These are phyloP conservation scores for Chlamydomonas sphaeroides DNA, from an alignment of 139 green algal species.

Conservation along the genomic window DNA sequence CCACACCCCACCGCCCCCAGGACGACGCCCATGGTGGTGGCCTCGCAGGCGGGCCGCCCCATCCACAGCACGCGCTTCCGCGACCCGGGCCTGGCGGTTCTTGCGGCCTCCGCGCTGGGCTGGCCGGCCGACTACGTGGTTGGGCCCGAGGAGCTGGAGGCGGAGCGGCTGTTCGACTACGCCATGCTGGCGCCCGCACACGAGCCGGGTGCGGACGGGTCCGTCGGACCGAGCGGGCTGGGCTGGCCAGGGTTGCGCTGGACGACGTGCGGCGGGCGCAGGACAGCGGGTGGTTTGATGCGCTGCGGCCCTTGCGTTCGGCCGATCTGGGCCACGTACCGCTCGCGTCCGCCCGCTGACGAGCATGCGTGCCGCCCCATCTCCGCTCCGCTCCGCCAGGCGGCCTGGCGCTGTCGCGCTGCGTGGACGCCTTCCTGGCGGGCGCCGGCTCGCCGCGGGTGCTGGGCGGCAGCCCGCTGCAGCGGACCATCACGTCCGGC, in stretches of 20 bases:
- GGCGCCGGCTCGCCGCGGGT: slow-evolving; percentile 53
- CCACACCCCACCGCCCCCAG: too few species aligned
- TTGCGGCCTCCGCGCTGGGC: slow-evolving; percentile 25
- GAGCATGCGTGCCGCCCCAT: too few species aligned
- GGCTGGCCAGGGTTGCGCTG: too few species aligned
- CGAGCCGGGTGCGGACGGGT: slow-evolving; percentile 4
- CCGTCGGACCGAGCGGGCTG: too few species aligned
- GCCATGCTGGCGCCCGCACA: slow-evolving; percentile 55
- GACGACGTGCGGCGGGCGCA: too few species aligned
- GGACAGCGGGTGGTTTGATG: too few species aligned
- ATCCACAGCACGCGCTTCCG: slow-evolving; percentile 55
- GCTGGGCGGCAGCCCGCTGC: not conserved
- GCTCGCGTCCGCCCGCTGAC: too few species aligned
- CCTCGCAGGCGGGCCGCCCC: slow-evolving; percentile 57
- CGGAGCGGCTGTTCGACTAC: slow-evolving; percentile 79
- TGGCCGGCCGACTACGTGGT: slow-evolving; percentile 29
- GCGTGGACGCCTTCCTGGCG: slow-evolving; percentile 55
- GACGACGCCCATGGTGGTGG: slow-evolving; percentile 52
- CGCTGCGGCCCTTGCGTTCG: too few species aligned
- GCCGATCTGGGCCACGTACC: too few species aligned
- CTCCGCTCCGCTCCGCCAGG: not conserved
- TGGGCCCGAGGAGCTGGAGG: slow-evolving; percentile 63
- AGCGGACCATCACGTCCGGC: slow-evolving; percentile 40
- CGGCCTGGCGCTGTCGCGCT: slow-evolving; percentile 30
- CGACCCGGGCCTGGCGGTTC: not conserved